Evolutionary conservation across 805 yeast species (phyloP).

Genomic region (Lipomyces chichibuensis): DNA sequence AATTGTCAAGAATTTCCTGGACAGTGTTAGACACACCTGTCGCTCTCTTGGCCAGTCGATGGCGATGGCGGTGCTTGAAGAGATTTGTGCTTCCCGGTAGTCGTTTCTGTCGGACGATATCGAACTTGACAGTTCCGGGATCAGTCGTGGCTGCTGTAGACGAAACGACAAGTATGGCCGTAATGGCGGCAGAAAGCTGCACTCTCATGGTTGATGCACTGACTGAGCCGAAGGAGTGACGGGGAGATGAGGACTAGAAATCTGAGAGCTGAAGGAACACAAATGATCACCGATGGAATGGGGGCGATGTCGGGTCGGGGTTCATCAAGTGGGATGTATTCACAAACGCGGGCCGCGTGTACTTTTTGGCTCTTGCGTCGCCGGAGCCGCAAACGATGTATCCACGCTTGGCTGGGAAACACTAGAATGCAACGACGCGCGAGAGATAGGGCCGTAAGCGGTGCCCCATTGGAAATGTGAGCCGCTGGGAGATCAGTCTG

Average conservation of each 20-base stretch:
- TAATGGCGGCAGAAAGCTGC: constrained; percentile 3
- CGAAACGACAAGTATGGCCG: constrained; percentile 11
- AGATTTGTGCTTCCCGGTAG: constrained; percentile 9
- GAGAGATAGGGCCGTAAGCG: no score
- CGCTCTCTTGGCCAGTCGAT: constrained; percentile 11
- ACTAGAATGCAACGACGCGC: neutral
- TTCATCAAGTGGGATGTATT: neutral
- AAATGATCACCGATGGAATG: neutral
- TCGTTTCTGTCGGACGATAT: constrained; percentile 23
- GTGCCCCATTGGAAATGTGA: no score
- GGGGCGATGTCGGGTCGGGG: neutral
- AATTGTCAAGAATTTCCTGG: constrained; percentile 27
- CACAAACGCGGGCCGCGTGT: neutral
- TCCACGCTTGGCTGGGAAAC: no score
- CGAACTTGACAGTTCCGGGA: constrained; percentile 24
- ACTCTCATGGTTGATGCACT: neutral
- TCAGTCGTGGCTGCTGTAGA: constrained; percentile 2
- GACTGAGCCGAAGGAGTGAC: neutral
- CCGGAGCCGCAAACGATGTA: neutral
- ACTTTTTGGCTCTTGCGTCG: neutral
- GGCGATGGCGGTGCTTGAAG: constrained; percentile 20
- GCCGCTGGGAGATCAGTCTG: no score
- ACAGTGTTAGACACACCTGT: constrained; percentile 19
- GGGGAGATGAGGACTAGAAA: neutral
- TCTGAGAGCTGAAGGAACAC: neutral